Evolutionary conservation across 371 early-diverging fungal genomes (phyloP).

Genomic region (Mucor indicus): DNA sequence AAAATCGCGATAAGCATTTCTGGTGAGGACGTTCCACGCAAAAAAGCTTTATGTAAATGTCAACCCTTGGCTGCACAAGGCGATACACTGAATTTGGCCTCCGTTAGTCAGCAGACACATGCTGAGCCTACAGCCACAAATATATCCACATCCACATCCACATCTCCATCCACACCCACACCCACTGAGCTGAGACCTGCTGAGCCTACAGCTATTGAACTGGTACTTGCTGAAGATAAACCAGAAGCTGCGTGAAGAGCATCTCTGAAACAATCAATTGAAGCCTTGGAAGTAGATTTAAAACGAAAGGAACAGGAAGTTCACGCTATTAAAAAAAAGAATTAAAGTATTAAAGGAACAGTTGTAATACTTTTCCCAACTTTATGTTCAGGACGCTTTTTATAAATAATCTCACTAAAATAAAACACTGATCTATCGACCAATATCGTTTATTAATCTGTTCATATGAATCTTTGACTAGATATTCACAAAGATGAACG

Average conservation of each 20-base stretch:
- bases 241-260: constrained; percentile 9
- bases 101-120: background rate
- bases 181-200: constrained; percentile 4
- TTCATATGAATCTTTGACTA: constrained; percentile 17
- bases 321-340: constrained; percentile 10
- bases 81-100: constrained; percentile 4
- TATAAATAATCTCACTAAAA: constrained; percentile 14
- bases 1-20: constrained; percentile 9
- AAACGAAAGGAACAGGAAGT: constrained; percentile 12
- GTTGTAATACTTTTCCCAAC: constrained; percentile 13
- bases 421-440: constrained; percentile 12
- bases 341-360: constrained; percentile 13
- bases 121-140: constrained; percentile 4
- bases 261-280: constrained; percentile 8
- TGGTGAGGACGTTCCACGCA: constrained; percentile 8
- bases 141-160: constrained; percentile 4
- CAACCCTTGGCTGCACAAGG: constrained; percentile 12
- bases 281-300: constrained; percentile 11
- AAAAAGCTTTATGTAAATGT: constrained; percentile 9
- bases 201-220: constrained; percentile 8
- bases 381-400: constrained; percentile 9
- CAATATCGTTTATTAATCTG: constrained; percentile 13
- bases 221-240: constrained; percentile 6
- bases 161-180: constrained; percentile 5
- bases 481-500: constrained; percentile 13